Evolutionary conservation across 1,284 basidiomycete species (phyloP), one percentile per base, ranked within the genome.

Genomic region (Thecaphora frezii): DNA sequence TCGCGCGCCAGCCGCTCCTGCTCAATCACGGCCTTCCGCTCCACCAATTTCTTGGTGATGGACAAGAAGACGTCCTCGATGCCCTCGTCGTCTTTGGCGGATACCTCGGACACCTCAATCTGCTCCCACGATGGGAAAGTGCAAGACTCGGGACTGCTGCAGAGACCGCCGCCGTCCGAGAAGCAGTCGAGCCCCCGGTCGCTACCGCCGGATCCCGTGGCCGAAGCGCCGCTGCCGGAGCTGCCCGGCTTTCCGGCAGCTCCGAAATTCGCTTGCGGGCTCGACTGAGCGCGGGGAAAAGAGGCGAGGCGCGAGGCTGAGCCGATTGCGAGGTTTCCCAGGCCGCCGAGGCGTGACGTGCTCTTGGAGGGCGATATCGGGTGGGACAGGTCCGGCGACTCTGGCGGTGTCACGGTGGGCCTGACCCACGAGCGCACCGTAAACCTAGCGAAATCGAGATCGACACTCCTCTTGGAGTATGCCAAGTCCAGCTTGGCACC

Each of bases 401-500:
- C 26, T 2, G 36, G 40, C 16, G 44, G 44, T 0, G 30, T 37
- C 46, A 49, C 43, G 14, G 44, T 54, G 16, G 58, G 52, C 81
- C n/a, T 87, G 87, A 58, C 88, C 76, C 77, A 79, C 16, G 60
- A 46, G 0, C 66, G 46, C 14, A 80, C 66, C 10, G 63, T 58
- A 1, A 58, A 82, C 16, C 89, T 86, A 44, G 90, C 91, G 57
- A 88, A 84, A 78, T 90, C 89, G 44, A 87, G 82, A 10, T 89
- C 87, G 56, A 93, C 88, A 19, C 69, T 62, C 16, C 78, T 53
- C 18, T 45, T 24, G 9, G 26, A 30, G 21, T 48, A 28, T 1
- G 60, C 63, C 44, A 93, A 83, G 82, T 93, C 91, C 66, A 88
- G 86, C 80, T 94, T 94, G 58, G 91, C 86, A 57, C 91, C 91